These are phyloP conservation scores for Scutellaria barbata DNA, from an alignment of 257 asterid genomes.

Conservation along the genomic window DNA sequence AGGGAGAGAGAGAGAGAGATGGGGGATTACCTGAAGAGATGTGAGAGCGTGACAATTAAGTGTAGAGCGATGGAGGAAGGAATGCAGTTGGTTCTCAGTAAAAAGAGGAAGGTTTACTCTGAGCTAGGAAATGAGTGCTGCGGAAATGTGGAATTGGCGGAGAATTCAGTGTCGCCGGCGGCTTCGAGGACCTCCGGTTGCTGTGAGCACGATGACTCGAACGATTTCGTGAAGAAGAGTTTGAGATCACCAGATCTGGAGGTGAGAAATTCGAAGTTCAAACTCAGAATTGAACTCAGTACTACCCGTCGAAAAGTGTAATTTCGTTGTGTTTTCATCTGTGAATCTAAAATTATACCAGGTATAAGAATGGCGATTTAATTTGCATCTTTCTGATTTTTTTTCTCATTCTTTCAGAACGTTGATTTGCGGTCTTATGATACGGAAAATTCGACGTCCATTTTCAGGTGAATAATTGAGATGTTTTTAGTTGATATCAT, in stretches of 20 bases:
- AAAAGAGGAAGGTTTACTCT: slow-evolving; percentile 58
- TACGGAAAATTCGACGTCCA: slow-evolving; percentile 53
- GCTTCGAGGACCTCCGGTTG: slow-evolving; percentile 47
- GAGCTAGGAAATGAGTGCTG: slow-evolving; percentile 34
- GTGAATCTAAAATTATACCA: slow-evolving; percentile 19
- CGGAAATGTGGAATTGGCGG: slow-evolving; percentile 38
- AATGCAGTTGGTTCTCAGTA: slow-evolving; percentile 45
- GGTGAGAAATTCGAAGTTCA: slow-evolving; percentile 47
- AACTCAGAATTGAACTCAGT: slow-evolving; percentile 18
- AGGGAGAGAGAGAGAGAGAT: slow-evolving; percentile 35
- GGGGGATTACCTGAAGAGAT: slow-evolving; percentile 47
- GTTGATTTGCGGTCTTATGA: slow-evolving; percentile 57
- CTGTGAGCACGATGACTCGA: slow-evolving; percentile 34
- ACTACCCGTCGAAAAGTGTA: slow-evolving; percentile 9
- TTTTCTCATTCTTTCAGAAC: slow-evolving; percentile 35
- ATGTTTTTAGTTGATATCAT: not conserved
- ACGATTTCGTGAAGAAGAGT: slow-evolving; percentile 41
- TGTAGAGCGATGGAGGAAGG: slow-evolving; percentile 49
- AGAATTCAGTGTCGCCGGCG: slow-evolving; percentile 51
- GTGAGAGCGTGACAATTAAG: slow-evolving; percentile 39
- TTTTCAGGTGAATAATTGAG: slow-evolving; percentile 58
- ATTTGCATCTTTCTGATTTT: slow-evolving; percentile 1
- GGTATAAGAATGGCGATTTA: not conserved
- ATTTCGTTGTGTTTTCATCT: slow-evolving; percentile 23
- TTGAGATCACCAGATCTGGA: slow-evolving; percentile 70